Conservation (phyloP, 352 stramenopile species). For the Pythium phragmiticola region DNA sequence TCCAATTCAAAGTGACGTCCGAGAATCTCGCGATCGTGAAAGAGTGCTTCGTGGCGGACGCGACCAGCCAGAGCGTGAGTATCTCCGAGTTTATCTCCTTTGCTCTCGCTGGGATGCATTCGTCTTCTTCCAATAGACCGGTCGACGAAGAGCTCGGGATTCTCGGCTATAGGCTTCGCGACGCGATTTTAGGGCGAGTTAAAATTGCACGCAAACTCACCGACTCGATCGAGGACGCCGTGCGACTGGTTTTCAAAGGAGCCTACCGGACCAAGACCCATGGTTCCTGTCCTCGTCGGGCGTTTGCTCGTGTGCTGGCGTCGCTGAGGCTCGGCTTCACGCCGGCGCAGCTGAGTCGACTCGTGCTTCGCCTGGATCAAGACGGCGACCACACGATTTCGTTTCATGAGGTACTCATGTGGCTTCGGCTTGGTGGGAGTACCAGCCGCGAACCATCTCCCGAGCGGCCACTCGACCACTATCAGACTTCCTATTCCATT, state of each 20-base stretch:
- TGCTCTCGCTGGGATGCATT: constrained; percentile 35
- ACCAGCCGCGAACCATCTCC: neutral
- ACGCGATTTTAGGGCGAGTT: constrained; percentile 43
- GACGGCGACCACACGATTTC: constrained; percentile 56
- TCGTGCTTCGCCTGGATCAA: constrained; percentile 55
- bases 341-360: constrained; percentile 44
- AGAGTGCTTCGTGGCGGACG: constrained; percentile 49
- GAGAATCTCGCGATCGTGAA: constrained; percentile 47
- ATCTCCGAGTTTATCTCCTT: constrained; percentile 80
- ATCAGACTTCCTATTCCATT: neutral
- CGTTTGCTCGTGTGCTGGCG: constrained; percentile 41
- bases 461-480: neutral
- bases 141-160: constrained; percentile 46
- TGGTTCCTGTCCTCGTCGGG: constrained; percentile 26
- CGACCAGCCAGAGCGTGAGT: constrained; percentile 37
- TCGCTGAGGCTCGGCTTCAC: constrained; percentile 44
- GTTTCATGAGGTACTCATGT: constrained; percentile 67
- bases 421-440: constrained; percentile 41
- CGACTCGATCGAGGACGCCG: constrained; percentile 47
- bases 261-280: constrained; percentile 37
- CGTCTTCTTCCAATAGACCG: neutral
- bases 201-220: constrained; percentile 33
- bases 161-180: constrained; percentile 44
- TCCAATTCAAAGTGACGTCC: constrained; percentile 42
- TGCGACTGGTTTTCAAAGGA: constrained; percentile 49